Percentiles rank a stretch among this genome's conserved stretches.
phyloP scores from a whole-genome alignment of 2,329 filamentous ascomycete species.

The Ophiostoma tasmaniense region DNA sequence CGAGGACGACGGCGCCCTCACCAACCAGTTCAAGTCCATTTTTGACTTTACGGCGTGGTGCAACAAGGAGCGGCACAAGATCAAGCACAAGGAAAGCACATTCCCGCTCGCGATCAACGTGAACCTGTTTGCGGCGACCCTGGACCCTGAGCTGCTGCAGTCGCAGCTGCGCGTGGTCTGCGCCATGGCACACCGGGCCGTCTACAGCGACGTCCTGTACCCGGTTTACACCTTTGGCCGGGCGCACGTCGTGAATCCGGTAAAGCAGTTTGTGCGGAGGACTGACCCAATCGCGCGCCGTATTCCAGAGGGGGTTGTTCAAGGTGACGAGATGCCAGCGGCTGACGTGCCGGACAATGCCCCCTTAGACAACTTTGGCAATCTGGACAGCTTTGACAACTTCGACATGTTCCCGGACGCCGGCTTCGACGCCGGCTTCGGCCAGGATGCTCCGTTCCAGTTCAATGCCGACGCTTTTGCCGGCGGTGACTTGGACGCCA shows the following conservation, averaged over 20 bases:
- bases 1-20: not conserved
- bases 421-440: not conserved
- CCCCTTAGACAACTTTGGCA: not conserved
- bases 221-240: not conserved
- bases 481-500: not conserved
- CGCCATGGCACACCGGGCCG: not conserved
- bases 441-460: not conserved
- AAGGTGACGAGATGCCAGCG: too few relatives aligned
- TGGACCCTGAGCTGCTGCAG: not conserved
- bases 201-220: not conserved
- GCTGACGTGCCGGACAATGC: not conserved
- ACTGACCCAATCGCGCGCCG: too few relatives aligned
- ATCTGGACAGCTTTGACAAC: not conserved
- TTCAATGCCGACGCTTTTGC: not conserved
- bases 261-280: not conserved
- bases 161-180: not conserved
- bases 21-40: not conserved
- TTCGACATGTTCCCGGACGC: not conserved
- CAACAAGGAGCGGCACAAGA: not conserved
- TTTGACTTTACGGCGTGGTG: not conserved
- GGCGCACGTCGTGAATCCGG: not conserved
- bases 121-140: not conserved
- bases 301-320: too few relatives aligned
- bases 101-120: not conserved
- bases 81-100: not conserved